These are phyloP conservation scores for Emydomyces testavorans DNA, from an alignment of 2,329 filamentous ascomycete genomes.

Conservation along the genomic window DNA sequence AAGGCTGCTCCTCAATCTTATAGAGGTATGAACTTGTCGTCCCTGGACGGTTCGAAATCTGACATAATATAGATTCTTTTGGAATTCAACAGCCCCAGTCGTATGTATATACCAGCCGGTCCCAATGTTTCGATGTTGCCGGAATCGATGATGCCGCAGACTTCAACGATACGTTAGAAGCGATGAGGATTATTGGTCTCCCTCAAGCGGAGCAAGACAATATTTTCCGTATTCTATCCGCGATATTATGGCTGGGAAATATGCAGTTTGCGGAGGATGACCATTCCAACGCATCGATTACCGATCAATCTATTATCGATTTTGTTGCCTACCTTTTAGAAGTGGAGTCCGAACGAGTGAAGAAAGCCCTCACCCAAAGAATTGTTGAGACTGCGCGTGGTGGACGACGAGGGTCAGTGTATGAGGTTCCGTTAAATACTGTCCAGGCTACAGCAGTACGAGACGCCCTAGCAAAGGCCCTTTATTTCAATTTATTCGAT, in stretches of 20 bases:
- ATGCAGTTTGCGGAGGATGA: slow-evolving; percentile 85
- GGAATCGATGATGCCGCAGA: slow-evolving; percentile 88
- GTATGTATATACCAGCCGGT: slow-evolving; percentile 85
- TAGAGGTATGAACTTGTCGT: slow-evolving; percentile 39
- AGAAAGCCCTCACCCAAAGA: slow-evolving; percentile 79
- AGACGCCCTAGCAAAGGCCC: slow-evolving; percentile 86
- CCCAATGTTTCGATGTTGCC: slow-evolving; percentile 87
- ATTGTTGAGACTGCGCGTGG: slow-evolving; percentile 63
- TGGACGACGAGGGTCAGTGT: slow-evolving; percentile 54
- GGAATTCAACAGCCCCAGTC: slow-evolving; percentile 85
- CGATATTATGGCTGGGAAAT: slow-evolving; percentile 89
- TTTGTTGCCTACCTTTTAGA: slow-evolving; percentile 91
- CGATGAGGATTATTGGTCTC: slow-evolving; percentile 90
- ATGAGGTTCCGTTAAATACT: slow-evolving; percentile 69
- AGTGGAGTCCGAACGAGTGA: slow-evolving; percentile 65
- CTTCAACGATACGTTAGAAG: slow-evolving; percentile 78
- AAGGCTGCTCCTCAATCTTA: slow-evolving; percentile 86
- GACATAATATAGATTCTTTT: slow-evolving; percentile 50
- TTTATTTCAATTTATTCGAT: slow-evolving; percentile 95
- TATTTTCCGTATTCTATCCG: slow-evolving; percentile 89
- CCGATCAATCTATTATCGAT: slow-evolving; percentile 81
- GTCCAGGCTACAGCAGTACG: slow-evolving; percentile 76
- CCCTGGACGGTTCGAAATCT: not conserved
- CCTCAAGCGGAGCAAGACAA: slow-evolving; percentile 81
- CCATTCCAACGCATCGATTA: slow-evolving; percentile 72